Evolutionary conservation across 2,329 filamentous ascomycete genomes (phyloP), one percentile per base, ranked within the genome.

Genomic region (Trichoderma sp.): DNA sequence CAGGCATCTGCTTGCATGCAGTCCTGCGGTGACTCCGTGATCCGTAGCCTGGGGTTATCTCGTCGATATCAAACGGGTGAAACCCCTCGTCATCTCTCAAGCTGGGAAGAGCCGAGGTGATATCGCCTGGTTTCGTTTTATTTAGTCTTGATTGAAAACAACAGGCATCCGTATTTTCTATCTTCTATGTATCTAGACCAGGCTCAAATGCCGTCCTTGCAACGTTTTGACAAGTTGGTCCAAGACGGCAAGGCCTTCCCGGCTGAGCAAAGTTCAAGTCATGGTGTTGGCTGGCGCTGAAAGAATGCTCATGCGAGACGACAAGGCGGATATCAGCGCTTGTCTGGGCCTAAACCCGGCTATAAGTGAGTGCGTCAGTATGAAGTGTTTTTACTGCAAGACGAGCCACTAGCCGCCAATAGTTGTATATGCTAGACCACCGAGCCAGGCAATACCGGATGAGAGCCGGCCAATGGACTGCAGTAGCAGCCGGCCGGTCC

Each of bases 321-420:
- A 59, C 26, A 39, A 28, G 37, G 60, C 49, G 32, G 49, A 64
- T 24, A 52, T 30, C 43, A 46, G 59, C n/a, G 11, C 46, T 24
- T 24, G 46, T 24, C 18, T 26, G 54, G 58, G 64, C 30, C 32
- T 58, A 43, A 37, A 26, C 63, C 49, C n/a, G 51, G 56, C 10
- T 18, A 10, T 28, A 52, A 51, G 54, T 10, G 39, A 49, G 28
- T 66, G 64, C 64, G 64, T 51, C 64, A 66, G 64, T 49, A 59
- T 59, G 39, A 59, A 66, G 64, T 49, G 6, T 37, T 59, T 34
- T 11, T 49, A n/a, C 52, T 59, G 39, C 39, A 46, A 30, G 26
- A 21, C 52, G 28, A 66, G 39, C 21, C 54, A 39, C 64, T 66
- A 49, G 52, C 52, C 52, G 52, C 49, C 34, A 37, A 52, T 52